phyloP scores from a whole-genome alignment of 129 eudicot genomes.

The Lonicera japonica region DNA sequence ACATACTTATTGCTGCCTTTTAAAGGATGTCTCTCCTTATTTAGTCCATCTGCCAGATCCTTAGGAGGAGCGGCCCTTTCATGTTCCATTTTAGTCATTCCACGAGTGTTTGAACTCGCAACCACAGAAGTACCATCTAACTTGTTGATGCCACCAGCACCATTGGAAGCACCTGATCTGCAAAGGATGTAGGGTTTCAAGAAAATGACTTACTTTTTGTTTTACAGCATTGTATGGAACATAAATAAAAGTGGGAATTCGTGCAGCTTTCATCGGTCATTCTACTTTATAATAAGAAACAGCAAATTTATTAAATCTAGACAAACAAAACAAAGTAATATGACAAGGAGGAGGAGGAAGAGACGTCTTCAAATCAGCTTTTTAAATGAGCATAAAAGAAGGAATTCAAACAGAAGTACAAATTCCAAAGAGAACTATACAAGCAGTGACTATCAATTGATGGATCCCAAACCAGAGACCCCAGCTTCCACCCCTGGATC shows the following conservation, averaged over 20 bases:
- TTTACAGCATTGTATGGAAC: too few relatives aligned
- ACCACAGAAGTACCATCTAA: conserved; percentile 51
- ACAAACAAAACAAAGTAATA: too few relatives aligned
- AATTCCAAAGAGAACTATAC: too few relatives aligned
- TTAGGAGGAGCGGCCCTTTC: conserved; percentile 48
- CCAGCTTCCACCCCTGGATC: too few relatives aligned
- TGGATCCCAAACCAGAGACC: too few relatives aligned
- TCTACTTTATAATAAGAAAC: not conserved
- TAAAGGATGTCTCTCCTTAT: conserved; percentile 49
- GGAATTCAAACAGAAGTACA: too few relatives aligned
- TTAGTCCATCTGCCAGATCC: conserved; percentile 45
- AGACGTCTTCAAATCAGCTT: too few relatives aligned
- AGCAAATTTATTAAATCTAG: not conserved
- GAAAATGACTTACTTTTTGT: not conserved
- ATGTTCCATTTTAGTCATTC: conserved; percentile 51
- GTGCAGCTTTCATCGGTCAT: too few relatives aligned
- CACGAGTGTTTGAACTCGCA: conserved; percentile 42
- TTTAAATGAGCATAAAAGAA: too few relatives aligned
- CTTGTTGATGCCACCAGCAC: conserved; percentile 39
- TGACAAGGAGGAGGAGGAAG: too few relatives aligned
- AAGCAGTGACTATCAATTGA: too few relatives aligned
- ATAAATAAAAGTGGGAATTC: too few relatives aligned
- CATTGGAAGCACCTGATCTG: conserved; percentile 64
- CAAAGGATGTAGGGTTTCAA: conserved; percentile 1
- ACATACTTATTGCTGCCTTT: conserved; percentile 72